These are phyloP conservation scores for Gossypium trilobum DNA, from an alignment of 441 rosid species.

Conservation along the genomic window DNA sequence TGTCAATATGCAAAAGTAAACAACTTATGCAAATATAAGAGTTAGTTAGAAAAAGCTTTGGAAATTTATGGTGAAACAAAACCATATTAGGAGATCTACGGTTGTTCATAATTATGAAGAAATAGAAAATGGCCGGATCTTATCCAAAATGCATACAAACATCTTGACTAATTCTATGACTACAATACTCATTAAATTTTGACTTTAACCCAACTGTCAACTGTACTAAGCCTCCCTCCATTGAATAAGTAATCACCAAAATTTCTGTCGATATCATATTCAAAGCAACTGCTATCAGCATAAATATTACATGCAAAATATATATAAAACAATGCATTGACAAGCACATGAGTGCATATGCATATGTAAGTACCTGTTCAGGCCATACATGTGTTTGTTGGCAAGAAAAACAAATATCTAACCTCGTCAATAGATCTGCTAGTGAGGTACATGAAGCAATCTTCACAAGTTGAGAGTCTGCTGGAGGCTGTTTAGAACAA, in stretches of 20 bases:
- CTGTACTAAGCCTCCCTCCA: background rate
- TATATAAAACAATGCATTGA: background rate
- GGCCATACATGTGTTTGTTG: background rate
- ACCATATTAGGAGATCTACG: background rate
- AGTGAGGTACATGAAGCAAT: conserved; percentile 67
- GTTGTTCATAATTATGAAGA: too few relatives aligned
- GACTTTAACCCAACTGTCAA: background rate
- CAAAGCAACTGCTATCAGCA: background rate
- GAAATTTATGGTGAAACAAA: background rate
- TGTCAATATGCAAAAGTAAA: background rate
- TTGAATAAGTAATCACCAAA: background rate
- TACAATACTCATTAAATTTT: background rate
- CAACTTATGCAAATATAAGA: background rate
- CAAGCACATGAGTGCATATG: background rate
- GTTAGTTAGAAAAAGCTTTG: background rate
- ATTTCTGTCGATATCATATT: background rate
- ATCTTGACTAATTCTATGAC: background rate
- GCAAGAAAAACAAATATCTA: conserved; percentile 15
- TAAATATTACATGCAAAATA: background rate
- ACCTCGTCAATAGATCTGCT: conserved; percentile 71
- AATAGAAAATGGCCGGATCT: too few relatives aligned
- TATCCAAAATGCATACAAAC: background rate
- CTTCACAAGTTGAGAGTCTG: conserved; percentile 60
- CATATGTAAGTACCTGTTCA: background rate
- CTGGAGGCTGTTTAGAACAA: conserved; percentile 43